Evolutionary conservation across 257 asterid species (phyloP).

Genomic region (Gentiana dahurica): DNA sequence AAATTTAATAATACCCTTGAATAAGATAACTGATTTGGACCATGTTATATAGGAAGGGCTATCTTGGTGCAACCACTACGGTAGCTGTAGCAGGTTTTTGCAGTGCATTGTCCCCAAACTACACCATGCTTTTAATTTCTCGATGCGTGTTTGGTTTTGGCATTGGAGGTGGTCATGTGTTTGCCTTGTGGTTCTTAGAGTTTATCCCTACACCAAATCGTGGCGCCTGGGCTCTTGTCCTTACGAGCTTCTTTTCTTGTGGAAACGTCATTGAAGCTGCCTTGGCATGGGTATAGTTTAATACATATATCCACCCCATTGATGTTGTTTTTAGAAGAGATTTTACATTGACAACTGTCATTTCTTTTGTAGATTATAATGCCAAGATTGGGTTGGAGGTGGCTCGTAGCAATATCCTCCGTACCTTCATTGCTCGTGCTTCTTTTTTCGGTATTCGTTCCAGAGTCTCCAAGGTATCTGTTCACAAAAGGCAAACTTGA

Average conservation of each 20-base stretch:
- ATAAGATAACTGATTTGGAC: no score
- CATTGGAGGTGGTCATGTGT: constrained; percentile 35
- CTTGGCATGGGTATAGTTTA: constrained; percentile 35
- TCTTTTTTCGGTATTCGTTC: constrained; percentile 12
- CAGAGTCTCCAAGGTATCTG: constrained; percentile 30
- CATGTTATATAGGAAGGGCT: constrained; percentile 44
- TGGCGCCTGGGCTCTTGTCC: constrained; percentile 33
- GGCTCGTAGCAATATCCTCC: constrained; percentile 28
- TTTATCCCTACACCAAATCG: constrained; percentile 28
- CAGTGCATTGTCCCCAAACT: constrained; percentile 62
- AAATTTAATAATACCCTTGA: no score
- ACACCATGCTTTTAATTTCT: constrained; percentile 15
- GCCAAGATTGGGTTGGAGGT: constrained; percentile 39
- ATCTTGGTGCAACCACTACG: constrained; percentile 34
- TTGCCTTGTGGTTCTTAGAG: constrained; percentile 38
- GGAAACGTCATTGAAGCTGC: constrained; percentile 37
- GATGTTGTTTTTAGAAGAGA: no score
- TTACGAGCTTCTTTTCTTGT: constrained; percentile 27
- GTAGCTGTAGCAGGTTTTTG: constrained; percentile 49
- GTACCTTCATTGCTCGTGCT: constrained; percentile 24
- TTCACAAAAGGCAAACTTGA: constrained; percentile 18
- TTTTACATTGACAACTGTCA: no score
- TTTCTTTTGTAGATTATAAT: constrained; percentile 19
- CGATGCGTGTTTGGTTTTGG: constrained; percentile 42
- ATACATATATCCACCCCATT: no score